Evolutionary conservation across 140 eudicot genomes (phyloP).

Genomic region (Stevia rebaudiana): DNA sequence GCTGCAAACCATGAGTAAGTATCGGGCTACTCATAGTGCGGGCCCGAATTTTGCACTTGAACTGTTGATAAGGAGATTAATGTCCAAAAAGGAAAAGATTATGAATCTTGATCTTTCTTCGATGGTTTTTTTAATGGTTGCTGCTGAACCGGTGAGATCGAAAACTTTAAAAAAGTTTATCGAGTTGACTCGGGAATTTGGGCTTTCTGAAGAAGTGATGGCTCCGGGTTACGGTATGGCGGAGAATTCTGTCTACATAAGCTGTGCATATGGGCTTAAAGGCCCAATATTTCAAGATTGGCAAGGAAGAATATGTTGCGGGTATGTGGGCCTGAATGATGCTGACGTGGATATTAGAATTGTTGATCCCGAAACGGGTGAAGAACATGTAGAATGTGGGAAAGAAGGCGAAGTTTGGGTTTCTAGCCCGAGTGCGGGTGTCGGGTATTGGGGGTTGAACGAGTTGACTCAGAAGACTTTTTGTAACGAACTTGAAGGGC

Average conservation of each 20-base stretch:
- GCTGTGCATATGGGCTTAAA: conserved; percentile 36
- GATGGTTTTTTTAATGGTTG: conserved; percentile 45
- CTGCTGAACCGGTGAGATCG: conserved; percentile 46
- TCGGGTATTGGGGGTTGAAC: conserved; percentile 48
- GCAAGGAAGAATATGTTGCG: conserved; percentile 51
- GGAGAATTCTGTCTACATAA: conserved; percentile 40
- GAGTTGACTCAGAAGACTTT: conserved; percentile 39
- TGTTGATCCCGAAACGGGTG: conserved; percentile 38
- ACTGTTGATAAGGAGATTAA: conserved; percentile 31
- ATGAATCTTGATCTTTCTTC: conserved; percentile 42
- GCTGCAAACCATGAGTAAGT: conserved; percentile 43
- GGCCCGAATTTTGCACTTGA: conserved; percentile 51
- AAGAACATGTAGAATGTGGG: conserved; percentile 33
- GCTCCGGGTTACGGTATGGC: conserved; percentile 57
- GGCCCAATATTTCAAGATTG: conserved; percentile 38
- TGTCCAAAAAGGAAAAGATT: conserved; percentile 15
- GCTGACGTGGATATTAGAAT: conserved; percentile 38
- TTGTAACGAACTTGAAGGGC: conserved; percentile 23
- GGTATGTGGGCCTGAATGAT: conserved; percentile 28
- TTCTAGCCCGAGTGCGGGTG: conserved; percentile 43
- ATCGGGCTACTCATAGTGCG: conserved; percentile 41
- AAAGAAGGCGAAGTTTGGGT: conserved; percentile 53
- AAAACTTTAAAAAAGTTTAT: conserved; percentile 37
- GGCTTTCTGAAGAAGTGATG: conserved; percentile 44
- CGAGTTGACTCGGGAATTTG: conserved; percentile 38